Conservation (phyloP, 2,329 filamentous ascomycete species). For the Dactylellina drechsleri region DNA sequence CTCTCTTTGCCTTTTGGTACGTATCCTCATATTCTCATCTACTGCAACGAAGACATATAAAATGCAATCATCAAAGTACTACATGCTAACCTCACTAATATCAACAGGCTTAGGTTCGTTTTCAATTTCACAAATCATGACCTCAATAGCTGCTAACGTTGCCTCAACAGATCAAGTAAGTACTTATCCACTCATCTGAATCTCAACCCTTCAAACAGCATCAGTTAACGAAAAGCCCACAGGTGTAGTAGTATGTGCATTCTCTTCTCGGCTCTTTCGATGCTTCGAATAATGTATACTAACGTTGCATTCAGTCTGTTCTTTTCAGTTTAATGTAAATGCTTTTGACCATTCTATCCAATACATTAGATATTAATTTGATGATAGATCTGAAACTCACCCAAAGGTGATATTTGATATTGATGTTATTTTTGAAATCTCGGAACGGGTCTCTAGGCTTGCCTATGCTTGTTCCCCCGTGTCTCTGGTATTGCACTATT, state of each 20-base stretch:
- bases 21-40: background rate
- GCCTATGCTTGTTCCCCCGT: slow-evolving; percentile 44
- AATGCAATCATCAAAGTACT: background rate
- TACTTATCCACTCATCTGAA: too few relatives aligned
- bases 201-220: too few relatives aligned
- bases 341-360: background rate
- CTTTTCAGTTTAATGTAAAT: slow-evolving; percentile 67
- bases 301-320: slow-evolving; percentile 58
- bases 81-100: background rate
- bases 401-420: slow-evolving; percentile 26
- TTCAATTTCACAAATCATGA: too few relatives aligned
- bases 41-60: background rate
- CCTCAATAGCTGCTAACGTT: too few relatives aligned
- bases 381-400: slow-evolving; percentile 36
- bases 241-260: slow-evolving; percentile 4
- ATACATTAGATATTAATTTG: too few relatives aligned
- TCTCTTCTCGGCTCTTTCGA: background rate
- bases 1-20: slow-evolving; percentile 40
- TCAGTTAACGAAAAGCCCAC: background rate
- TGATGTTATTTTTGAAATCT: slow-evolving; percentile 47
- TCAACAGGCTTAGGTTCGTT: slow-evolving; percentile 6
- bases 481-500: slow-evolving; percentile 53
- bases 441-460: slow-evolving; percentile 41
- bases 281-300: background rate
- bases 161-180: too few relatives aligned